phyloP scores from a whole-genome alignment of 2,329 filamentous ascomycete genomes.

The Monosporascus ibericus region DNA sequence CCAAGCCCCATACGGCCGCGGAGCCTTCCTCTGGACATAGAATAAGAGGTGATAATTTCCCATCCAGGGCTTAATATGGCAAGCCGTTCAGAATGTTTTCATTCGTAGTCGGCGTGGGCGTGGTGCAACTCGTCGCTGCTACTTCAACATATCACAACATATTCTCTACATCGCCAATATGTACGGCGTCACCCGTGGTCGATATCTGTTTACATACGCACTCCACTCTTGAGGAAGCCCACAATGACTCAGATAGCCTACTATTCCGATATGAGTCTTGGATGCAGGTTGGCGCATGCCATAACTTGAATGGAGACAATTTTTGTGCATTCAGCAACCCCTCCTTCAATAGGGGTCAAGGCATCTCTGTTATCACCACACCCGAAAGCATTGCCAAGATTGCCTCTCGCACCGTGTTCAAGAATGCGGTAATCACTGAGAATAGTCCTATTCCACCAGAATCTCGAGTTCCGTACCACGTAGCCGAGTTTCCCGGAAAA shows the following conservation, averaged over 20 bases:
- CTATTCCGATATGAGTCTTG: conserved; percentile 1
- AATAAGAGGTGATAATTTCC: not conserved
- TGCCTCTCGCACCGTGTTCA: conserved; percentile 5
- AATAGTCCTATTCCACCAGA: not conserved
- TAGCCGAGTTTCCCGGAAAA: conserved; percentile 23
- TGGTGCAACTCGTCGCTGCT: too few relatives aligned
- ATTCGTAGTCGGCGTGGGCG: not conserved
- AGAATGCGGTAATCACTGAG: not conserved
- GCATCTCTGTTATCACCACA: conserved; percentile 24
- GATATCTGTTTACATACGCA: not conserved
- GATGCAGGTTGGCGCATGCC: conserved; percentile 5
- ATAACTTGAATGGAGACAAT: conserved; percentile 7
- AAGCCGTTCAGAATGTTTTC: not conserved
- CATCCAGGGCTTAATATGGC: not conserved
- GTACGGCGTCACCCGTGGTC: not conserved
- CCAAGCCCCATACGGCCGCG: not conserved
- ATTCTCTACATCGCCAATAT: too few relatives aligned
- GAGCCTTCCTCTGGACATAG: too few relatives aligned
- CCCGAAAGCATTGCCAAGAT: conserved; percentile 12
- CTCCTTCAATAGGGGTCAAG: conserved; percentile 17
- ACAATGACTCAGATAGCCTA: not conserved
- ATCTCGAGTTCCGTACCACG: conserved; percentile 9
- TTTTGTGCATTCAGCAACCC: conserved; percentile 21
- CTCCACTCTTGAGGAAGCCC: not conserved
- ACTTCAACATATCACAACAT: too few relatives aligned